A percentile compares a stretch with the other conserved stretches of the same genome.
phyloP scores from a whole-genome alignment of 2,329 filamentous ascomycete species.

The Pseudogymnoascus sp. region DNA sequence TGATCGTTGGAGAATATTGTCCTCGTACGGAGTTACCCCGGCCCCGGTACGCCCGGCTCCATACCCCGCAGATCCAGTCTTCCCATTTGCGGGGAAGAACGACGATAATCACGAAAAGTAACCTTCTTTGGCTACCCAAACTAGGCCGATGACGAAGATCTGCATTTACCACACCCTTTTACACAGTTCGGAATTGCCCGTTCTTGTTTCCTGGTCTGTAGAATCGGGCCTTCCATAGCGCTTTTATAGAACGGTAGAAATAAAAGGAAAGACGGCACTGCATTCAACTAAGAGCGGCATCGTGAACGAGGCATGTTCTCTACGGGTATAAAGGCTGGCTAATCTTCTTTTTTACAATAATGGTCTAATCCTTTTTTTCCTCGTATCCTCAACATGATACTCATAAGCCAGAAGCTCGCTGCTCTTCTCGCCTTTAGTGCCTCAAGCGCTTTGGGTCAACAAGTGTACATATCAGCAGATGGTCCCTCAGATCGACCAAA shows the following conservation, averaged over 20 bases:
- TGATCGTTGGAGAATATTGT: background rate
- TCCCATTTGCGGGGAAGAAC: background rate
- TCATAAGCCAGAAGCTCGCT: background rate
- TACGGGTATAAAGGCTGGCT: background rate
- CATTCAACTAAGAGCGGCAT: background rate
- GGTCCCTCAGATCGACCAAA: constrained; percentile 26
- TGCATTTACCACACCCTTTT: background rate
- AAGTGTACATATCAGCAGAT: constrained; percentile 29
- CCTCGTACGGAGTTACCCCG: background rate
- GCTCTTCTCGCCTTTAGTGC: background rate
- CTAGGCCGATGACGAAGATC: background rate
- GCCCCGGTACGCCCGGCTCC: background rate
- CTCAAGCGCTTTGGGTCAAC: constrained; percentile 20
- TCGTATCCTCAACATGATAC: background rate
- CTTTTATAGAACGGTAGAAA: background rate
- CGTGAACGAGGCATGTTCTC: background rate
- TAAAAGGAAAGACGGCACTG: background rate
- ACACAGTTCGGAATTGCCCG: background rate
- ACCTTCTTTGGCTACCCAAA: background rate
- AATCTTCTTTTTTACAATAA: background rate
- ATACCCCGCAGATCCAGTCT: background rate
- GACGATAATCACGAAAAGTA: background rate
- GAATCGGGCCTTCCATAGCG: background rate
- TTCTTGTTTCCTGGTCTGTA: background rate
- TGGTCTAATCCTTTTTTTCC: background rate